Evolutionary conservation across 2,329 filamentous ascomycete genomes (phyloP), one percentile per base, ranked within the genome.

Genomic region (Pezicula rhizophila): DNA sequence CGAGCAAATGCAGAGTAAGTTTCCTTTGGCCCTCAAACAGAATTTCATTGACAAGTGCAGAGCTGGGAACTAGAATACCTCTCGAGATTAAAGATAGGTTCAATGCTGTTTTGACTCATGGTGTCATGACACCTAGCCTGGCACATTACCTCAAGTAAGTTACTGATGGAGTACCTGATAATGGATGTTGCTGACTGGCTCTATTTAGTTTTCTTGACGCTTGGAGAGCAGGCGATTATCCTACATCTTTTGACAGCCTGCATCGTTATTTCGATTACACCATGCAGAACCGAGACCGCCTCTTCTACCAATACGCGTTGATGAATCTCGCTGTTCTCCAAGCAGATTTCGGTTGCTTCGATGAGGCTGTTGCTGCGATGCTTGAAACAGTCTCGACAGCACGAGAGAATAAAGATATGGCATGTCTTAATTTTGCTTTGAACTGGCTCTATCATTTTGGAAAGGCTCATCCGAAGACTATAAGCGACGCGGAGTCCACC

Each of bases 211-310:
- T 95, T 62, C 82, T 96, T 12, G 91, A 99, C 65, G 82, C 90
- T 1, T 97, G 91, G 92, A 81, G 86, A 64, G 84, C 89, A 3
- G 92, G 92, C 4, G 90, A 97, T 66, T 95, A 92, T 61, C 83
- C 87, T 11, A 89, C 87, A 1, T 87, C 93, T 0, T 93, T 96
- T 63, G 92, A 99, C 61, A 85, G 85, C 57, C 75, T 99, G 17
- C 91, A 97, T 66, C 84, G 89, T 45, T 99, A 96, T 66, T 99
- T 96, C 60, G 93, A 99, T 66, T 96, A 96, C 67, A 93, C 91
- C 1, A 90, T 95, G 81, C 87, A 93, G 60, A 87, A 83, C 57
- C 75, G 83, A 52, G 87, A 95, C 60, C 84, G 87, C 20, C 79
- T 87, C 5, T 91, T 91, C 60, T 97, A 99, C 62, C 93, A 97